Percentiles rank a stretch among this genome's conserved stretches.
These are phyloP conservation scores for Flaveria bidentis DNA, from an alignment of 129 eudicot genomes.

Conservation along the genomic window DNA sequence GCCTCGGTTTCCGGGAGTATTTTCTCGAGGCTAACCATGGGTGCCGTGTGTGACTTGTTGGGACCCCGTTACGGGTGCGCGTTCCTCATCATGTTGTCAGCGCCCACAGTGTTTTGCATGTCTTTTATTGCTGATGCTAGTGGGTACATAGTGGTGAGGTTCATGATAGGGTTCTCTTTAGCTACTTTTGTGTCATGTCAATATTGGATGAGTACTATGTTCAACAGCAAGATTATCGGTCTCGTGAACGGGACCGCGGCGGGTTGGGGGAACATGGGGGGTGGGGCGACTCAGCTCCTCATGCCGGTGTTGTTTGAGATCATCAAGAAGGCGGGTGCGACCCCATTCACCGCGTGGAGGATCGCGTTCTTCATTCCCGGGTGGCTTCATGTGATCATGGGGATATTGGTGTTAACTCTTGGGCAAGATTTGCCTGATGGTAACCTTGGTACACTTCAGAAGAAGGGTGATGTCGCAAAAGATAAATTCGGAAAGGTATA, in stretches of 20 bases:
- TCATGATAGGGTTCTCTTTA: conserved; percentile 58
- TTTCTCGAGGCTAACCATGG: conserved; percentile 59
- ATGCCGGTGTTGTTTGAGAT: conserved; percentile 55
- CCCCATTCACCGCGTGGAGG: conserved; percentile 61
- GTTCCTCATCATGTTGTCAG: conserved; percentile 48
- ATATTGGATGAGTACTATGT: conserved; percentile 66
- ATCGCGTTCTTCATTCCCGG: conserved; percentile 59
- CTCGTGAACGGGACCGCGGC: conserved; percentile 58
- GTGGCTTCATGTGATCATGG: conserved; percentile 47
- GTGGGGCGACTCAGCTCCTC: conserved; percentile 58
- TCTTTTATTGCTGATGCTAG: conserved; percentile 40
- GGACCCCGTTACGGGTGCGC: conserved; percentile 65
- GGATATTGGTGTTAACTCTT: conserved; percentile 46
- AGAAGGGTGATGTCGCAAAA: conserved; percentile 54
- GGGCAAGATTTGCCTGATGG: conserved; percentile 65
- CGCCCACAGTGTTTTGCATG: conserved; percentile 55
- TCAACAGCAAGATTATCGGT: conserved; percentile 51
- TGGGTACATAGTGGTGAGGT: conserved; percentile 48
- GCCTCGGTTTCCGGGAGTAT: conserved; percentile 49
- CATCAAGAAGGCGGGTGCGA: conserved; percentile 41
- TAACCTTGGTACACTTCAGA: conserved; percentile 50
- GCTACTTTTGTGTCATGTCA: conserved; percentile 64
- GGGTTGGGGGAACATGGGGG: conserved; percentile 70
- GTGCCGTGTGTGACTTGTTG: conserved; percentile 51
- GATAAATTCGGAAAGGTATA: conserved; percentile 48